Base-by-base conservation (phyloP, 2,329 filamentous ascomycete genomes). In the Diplodia corticola region DNA sequence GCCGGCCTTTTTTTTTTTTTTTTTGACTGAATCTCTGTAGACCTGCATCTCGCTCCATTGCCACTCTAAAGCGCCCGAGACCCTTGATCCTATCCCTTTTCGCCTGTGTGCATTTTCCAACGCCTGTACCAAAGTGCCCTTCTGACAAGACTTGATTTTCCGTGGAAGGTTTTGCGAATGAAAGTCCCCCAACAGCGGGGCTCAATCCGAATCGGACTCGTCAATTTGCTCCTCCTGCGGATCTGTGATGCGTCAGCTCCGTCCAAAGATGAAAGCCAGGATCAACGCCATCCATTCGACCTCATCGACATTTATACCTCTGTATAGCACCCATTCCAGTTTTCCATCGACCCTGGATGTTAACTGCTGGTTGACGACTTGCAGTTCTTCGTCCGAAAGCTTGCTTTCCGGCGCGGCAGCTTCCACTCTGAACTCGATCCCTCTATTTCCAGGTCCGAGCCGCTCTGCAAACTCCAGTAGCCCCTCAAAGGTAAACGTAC, bases 401-500 rank as follows among this genome's bases (percentile, higher is more conserved):
- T 76, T 68, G 6, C 75, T 76, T 13, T 82, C 79, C 13, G 78
- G 76, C 64, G 81, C 79, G 35, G 81, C 81, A 71, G 77, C 79
- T 48, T 82, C 80, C 15, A 83, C 72, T 37, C 77, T 78, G 40
- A 84, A 63, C 1, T 76, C 73, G 15, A 84, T 73, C 17, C 80
- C 80, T 50, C 74, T 72, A 67, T 83, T 82, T 1, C 77, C 75
- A 1, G 75, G 74, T 1, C 73, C 78, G 9, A 84, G 74, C 17
- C 73, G 70, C 1, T 74, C 68, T n/a, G 83, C 74, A 64, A 82
- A 82, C 6, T 77, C 74, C 5, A 81, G 72, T 1, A 90, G 78
- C 1, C 83, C 84, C 4, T 80, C 73, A 3, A 77, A 76, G 0
- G 84, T 85, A 72, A 90, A 89, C 2, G 75, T 74, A 0, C 87